Conservation (phyloP, 345 rosid species). For the Lumnitzera racemosa region DNA sequence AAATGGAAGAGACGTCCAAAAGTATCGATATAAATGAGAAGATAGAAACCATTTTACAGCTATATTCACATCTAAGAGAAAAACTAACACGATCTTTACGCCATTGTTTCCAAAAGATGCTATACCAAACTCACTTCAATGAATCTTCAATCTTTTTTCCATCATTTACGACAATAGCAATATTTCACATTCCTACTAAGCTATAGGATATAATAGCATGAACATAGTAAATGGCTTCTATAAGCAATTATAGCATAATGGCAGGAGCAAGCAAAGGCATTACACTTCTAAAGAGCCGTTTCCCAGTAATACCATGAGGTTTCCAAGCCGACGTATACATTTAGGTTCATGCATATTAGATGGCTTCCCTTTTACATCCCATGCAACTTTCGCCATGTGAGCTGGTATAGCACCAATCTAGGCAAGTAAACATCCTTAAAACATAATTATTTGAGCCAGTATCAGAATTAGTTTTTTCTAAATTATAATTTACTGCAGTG, state of each 20-base stretch:
- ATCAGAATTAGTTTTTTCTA: constrained; percentile 16
- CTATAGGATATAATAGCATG: neutral
- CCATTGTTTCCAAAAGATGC: no score
- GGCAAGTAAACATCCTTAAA: constrained; percentile 51
- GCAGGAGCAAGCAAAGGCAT: constrained; percentile 17
- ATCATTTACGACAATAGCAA: no score
- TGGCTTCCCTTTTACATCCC: constrained; percentile 94
- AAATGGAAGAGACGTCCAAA: no score
- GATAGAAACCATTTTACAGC: no score
- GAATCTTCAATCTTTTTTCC: no score
- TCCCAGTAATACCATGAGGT: constrained; percentile 85
- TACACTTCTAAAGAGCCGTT: constrained; percentile 94
- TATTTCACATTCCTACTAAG: no score
- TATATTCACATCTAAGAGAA: no score
- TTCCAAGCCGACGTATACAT: constrained; percentile 66
- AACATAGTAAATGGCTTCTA: neutral
- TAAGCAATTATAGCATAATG: no score
- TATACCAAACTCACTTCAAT: no score
- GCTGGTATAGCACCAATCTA: constrained; percentile 67
- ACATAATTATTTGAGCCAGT: constrained; percentile 18
- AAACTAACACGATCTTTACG: no score
- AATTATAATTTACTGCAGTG: constrained; percentile 11
- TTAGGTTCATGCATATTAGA: constrained; percentile 24
- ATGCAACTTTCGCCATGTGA: constrained; percentile 83
- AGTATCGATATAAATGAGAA: no score